Conservation (phyloP, 129 eudicot genomes). For the Flaveria linearis region DNA sequence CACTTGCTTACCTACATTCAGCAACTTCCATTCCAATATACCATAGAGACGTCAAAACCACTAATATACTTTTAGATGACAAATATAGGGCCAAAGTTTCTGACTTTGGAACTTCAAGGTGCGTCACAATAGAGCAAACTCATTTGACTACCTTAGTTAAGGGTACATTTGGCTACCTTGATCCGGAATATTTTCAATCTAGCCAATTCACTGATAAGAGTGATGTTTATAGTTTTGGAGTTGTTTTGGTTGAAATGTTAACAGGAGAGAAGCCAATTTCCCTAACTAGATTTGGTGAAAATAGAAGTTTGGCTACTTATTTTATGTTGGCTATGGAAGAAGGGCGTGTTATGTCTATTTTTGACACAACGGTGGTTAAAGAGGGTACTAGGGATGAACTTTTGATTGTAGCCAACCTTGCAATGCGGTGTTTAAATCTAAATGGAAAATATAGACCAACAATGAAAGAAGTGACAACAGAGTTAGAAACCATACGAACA, state of each 20-base stretch:
- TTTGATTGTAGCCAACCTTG: constrained; percentile 17
- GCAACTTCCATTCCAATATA: constrained; percentile 33
- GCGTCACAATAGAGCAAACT: constrained; percentile 1
- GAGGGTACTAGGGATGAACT: constrained; percentile 25
- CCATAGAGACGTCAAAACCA: constrained; percentile 29
- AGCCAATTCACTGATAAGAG: too few relatives aligned
- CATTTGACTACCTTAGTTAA: too few relatives aligned
- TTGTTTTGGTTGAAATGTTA: too few relatives aligned
- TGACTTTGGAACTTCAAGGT: constrained; percentile 31
- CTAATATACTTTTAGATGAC: constrained; percentile 7
- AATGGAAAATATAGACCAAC: constrained; percentile 8
- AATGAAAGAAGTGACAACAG: constrained; percentile 20
- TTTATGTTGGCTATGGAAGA: too few relatives aligned
- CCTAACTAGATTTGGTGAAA: constrained; percentile 21
- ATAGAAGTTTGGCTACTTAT: background rate
- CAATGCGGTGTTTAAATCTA: constrained; percentile 29
- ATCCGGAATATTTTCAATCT: too few relatives aligned
- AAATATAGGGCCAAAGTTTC: constrained; percentile 29
- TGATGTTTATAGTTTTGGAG: too few relatives aligned
- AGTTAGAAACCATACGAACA: constrained; percentile 21
- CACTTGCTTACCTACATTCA: constrained; percentile 19
- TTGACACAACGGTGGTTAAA: constrained; percentile 20
- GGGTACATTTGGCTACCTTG: too few relatives aligned
- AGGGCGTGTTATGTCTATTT: too few relatives aligned
- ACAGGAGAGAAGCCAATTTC: constrained; percentile 31